Evolutionary conservation across 495 filamentous ascomycete species (phyloP), one percentile per base, ranked within the genome.

Genomic region (Trichoderma parareesei): DNA sequence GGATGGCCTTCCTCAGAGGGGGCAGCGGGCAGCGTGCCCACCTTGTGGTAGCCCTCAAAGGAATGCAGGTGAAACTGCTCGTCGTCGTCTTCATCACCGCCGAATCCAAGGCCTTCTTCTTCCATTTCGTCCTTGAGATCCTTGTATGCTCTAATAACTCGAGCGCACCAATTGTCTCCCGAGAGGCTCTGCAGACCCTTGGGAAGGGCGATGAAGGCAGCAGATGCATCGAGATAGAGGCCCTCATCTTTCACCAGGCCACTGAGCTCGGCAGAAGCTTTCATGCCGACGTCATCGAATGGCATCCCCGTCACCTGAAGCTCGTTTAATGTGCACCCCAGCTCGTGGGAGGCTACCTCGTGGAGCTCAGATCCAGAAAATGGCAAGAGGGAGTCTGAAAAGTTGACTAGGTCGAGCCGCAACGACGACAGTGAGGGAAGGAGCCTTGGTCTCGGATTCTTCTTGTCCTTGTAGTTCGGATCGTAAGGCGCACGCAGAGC

Each of bases 331-430:
- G 74, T 75, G 44, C 73, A 76, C 7, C 76, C 78, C 1, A 80
- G 71, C 61, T 76, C 75, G 67, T 81, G 78, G 41, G 71, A 74
- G 9, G 72, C 76, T 27, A 74, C 61, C 20, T 71, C 68, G 65
- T 76, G 76, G 38, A 77, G 70, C 38, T 69, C 71, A 9, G 65
- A 59, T 5, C 69, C 73, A 18, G 73, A 72, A 20, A 67, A 71
- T 61, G 61, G 67, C 61, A 76, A 73, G 53, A 71, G 71, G 62
- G 71, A 72, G 42, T 69, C 67, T 37, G 71, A 70, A 38, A 81
- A 81, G 67, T 81, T 81, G 60, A 81, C 75, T 44, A 81, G 75
- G 60, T 82, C 80, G 37, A 82, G 73, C 40, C 77, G 72, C 67
- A 82, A 48, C 3, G 68, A 72, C 53, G 76, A 69, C 33, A 82